These are phyloP conservation scores for Epichloe brachyelytri DNA, from an alignment of 2,329 filamentous ascomycete genomes.

Conservation along the genomic window DNA sequence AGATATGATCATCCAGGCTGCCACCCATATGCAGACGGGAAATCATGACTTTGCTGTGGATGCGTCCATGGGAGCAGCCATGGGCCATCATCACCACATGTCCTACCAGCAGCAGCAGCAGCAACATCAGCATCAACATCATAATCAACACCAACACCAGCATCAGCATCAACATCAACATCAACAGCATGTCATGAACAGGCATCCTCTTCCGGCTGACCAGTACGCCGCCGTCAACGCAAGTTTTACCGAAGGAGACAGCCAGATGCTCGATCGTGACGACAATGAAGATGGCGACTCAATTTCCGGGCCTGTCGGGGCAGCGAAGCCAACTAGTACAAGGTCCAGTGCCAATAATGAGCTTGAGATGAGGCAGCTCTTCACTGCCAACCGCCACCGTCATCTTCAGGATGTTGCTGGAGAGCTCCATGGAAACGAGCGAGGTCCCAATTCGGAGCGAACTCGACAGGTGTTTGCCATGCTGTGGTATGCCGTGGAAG, in stretches of 20 bases:
- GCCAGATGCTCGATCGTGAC: slow-evolving; percentile 47
- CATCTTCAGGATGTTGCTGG: slow-evolving; percentile 58
- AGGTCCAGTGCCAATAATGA: slow-evolving; percentile 69
- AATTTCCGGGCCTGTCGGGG: slow-evolving; percentile 28
- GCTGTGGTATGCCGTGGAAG: slow-evolving; percentile 52
- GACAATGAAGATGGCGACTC: slow-evolving; percentile 45
- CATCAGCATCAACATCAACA: slow-evolving; percentile 22
- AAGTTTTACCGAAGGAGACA: slow-evolving; percentile 45
- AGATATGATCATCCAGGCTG: slow-evolving; percentile 46
- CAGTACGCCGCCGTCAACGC: slow-evolving; percentile 33
- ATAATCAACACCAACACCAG: slow-evolving; percentile 16
- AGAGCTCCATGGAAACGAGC: slow-evolving; percentile 66
- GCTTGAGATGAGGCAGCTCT: slow-evolving; percentile 65
- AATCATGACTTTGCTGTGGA: slow-evolving; percentile 39
- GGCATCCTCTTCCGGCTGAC: slow-evolving; percentile 42
- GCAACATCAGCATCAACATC: slow-evolving; percentile 21
- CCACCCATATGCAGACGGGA: slow-evolving; percentile 40
- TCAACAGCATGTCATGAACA: slow-evolving; percentile 26
- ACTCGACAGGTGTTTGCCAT: slow-evolving; percentile 80
- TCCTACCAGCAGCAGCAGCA: slow-evolving; percentile 25
- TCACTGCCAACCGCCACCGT: slow-evolving; percentile 54
- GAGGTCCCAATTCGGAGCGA: slow-evolving; percentile 69
- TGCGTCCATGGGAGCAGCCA: slow-evolving; percentile 29
- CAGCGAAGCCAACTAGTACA: slow-evolving; percentile 44
- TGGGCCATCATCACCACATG: slow-evolving; percentile 26